These are phyloP conservation scores for Protea cynaroides DNA, from an alignment of 164 flowering plant species.

Conservation along the genomic window DNA sequence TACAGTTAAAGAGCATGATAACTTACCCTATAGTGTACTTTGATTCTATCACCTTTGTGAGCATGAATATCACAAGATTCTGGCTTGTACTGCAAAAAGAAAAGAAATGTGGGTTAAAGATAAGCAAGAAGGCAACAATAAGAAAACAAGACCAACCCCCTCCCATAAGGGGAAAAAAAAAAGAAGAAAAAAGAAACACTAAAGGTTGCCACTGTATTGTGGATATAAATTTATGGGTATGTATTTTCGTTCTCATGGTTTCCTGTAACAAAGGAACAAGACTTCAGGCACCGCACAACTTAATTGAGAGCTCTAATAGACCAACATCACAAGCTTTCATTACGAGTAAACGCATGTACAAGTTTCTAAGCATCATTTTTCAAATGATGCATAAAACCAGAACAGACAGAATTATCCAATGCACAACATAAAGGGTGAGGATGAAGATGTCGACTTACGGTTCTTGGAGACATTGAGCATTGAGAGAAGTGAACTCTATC, in stretches of 20 bases:
- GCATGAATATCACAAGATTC: constrained; percentile 75
- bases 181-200: not conserved
- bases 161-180: too few relatives aligned
- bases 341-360: too few relatives aligned
- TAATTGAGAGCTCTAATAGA: not conserved
- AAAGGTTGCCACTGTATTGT: too few relatives aligned
- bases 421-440: too few relatives aligned
- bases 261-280: too few relatives aligned
- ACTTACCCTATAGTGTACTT: constrained; percentile 89
- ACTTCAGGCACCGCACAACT: not conserved
- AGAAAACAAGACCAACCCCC: not conserved
- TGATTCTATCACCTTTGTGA: constrained; percentile 85
- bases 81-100: constrained; percentile 62
- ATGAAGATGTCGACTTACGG: too few relatives aligned
- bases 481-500: too few relatives aligned
- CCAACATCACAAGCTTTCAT: too few relatives aligned
- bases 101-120: not conserved
- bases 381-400: too few relatives aligned
- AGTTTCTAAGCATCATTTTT: too few relatives aligned
- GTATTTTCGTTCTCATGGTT: not conserved
- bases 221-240: not conserved
- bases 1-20: constrained; percentile 1
- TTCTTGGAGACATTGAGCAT: too few relatives aligned
- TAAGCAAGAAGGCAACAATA: not conserved
- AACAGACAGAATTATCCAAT: too few relatives aligned